phyloP scores from a whole-genome alignment of 306 rosid genomes.

The Cicer judaicum region DNA sequence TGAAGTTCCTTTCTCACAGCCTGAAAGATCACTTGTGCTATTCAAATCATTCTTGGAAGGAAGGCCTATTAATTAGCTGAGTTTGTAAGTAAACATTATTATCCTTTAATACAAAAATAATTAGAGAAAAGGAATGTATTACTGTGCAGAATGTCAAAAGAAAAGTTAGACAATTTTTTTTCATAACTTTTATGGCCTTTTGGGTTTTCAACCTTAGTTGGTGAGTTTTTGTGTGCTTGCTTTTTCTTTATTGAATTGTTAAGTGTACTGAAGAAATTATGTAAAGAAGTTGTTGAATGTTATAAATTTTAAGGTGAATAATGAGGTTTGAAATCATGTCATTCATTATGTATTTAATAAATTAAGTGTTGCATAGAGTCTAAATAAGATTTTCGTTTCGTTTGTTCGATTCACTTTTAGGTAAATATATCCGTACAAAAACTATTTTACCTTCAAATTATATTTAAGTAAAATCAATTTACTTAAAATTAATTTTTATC shows the following conservation, averaged over 20 bases:
- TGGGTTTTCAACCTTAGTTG: conserved; percentile 22
- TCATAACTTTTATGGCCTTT: conserved; percentile 3
- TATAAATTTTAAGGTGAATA: background rate
- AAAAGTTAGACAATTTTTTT: conserved; percentile 27
- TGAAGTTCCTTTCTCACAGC: conserved; percentile 98
- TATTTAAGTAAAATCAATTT: too few relatives aligned
- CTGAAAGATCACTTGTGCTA: conserved; percentile 86
- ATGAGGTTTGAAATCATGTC: background rate
- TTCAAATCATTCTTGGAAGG: conserved; percentile 82
- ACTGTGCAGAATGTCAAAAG: conserved; percentile 52
- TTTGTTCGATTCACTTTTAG: too few relatives aligned
- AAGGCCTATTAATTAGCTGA: conserved; percentile 49
- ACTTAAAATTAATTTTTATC: too few relatives aligned
- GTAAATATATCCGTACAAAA: too few relatives aligned
- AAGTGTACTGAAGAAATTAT: conserved; percentile 44
- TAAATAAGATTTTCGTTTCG: too few relatives aligned
- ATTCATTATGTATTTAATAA: background rate
- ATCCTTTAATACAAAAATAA: conserved; percentile 43
- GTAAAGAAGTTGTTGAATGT: conserved; percentile 37
- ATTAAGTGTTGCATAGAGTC: background rate
- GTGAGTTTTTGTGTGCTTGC: conserved; percentile 38
- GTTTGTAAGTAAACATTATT: conserved; percentile 45
- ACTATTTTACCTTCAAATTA: too few relatives aligned
- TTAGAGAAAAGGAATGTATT: conserved; percentile 45
- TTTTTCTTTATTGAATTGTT: conserved; percentile 30